Percentiles rank a stretch among this genome's conserved stretches.
Conservation (phyloP, 495 filamentous ascomycete species). For the Podospora conica region DNA sequence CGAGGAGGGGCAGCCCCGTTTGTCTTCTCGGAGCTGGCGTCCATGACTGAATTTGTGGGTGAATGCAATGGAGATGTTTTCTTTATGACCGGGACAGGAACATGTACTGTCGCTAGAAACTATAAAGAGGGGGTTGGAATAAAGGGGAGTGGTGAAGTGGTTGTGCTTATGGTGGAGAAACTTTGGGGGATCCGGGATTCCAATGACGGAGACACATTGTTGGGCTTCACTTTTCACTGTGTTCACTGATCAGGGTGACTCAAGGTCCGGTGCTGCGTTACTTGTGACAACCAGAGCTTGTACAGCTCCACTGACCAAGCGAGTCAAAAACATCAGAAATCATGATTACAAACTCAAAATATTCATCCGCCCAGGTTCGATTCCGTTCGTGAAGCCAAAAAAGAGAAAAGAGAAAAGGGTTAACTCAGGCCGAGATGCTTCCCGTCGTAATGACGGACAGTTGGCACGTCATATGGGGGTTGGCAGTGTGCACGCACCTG, state of each 20-base stretch:
- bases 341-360: background rate
- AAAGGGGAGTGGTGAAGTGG: background rate
- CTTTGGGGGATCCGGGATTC: background rate
- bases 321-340: background rate
- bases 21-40: background rate
- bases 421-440: slow-evolving; percentile 21
- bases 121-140: background rate
- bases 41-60: slow-evolving; percentile 4
- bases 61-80: background rate
- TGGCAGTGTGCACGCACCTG: background rate
- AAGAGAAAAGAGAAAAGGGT: background rate
- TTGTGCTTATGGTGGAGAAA: background rate
- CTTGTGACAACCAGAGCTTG: background rate
- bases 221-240: too few species aligned
- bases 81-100: too few species aligned
- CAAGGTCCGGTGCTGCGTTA: background rate
- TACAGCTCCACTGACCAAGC: background rate
- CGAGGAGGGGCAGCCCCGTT: slow-evolving; percentile 17
- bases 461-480: too few species aligned
- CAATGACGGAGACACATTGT: background rate
- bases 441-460: too few species aligned
- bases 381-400: background rate
- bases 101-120: too few species aligned
- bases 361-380: background rate
- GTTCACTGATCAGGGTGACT: background rate